phyloP scores from a whole-genome alignment of 495 filamentous ascomycete species.

The Aspergillus funiculosus region DNA sequence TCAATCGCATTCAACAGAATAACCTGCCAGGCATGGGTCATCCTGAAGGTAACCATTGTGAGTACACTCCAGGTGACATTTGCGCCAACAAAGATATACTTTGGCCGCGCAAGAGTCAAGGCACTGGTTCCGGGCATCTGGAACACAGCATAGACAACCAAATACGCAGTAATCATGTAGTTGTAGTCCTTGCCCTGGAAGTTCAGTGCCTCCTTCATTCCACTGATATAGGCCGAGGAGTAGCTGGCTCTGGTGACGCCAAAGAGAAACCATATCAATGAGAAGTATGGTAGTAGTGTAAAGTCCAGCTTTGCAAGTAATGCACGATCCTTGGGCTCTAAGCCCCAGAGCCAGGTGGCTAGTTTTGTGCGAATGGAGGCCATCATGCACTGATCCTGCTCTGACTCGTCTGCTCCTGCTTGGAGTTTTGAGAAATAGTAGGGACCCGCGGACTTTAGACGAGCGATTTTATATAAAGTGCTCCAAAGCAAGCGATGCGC shows the following conservation, averaged over 20 bases:
- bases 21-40: conserved; percentile 32
- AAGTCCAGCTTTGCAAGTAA: conserved; percentile 28
- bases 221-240: conserved; percentile 35
- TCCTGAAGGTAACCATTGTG: conserved; percentile 31
- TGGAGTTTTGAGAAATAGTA: too few species aligned
- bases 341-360: conserved; percentile 29
- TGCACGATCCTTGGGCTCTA: conserved; percentile 24
- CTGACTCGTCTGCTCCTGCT: too few species aligned
- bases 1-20: conserved; percentile 33
- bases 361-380: conserved; percentile 11
- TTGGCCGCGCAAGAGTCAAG: conserved; percentile 27
- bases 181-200: conserved; percentile 37
- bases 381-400: too few species aligned
- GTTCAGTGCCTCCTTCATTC: conserved; percentile 31
- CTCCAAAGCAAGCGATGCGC: too few species aligned
- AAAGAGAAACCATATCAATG: conserved; percentile 34
- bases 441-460: too few species aligned
- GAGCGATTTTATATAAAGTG: too few species aligned
- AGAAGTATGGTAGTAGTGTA: conserved; percentile 33
- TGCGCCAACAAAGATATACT: conserved; percentile 32
- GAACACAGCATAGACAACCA: conserved; percentile 34
- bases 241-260: conserved; percentile 35
- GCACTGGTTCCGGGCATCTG: conserved; percentile 35
- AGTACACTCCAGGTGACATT: conserved; percentile 32
- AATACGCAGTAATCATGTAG: conserved; percentile 35